Evolutionary conservation across 805 yeast genomes (phyloP), one percentile per base, ranked within the genome.

Genomic region (Zygoascus biomembranicola): DNA sequence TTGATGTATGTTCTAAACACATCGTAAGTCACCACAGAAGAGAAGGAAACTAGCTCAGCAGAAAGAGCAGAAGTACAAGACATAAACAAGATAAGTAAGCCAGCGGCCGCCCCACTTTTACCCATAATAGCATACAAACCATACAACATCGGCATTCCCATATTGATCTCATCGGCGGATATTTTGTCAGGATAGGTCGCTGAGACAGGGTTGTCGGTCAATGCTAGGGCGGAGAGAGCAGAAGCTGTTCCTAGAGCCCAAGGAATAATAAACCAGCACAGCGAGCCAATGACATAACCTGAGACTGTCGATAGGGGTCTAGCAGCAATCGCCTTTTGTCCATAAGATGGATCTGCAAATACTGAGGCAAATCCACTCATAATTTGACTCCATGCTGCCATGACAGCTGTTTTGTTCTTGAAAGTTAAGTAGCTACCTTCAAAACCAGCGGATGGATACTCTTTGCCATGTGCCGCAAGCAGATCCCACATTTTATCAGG

Each of bases 61-160:
- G 72, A 65, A 16, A 69, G 69, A 2, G 75, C 69, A 16, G 75
- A 71, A 8, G 76, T 72, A 28, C 70, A 74, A 2, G 75, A 72
- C 54, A 71, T 63, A 57, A 70, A 72, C 19, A 72, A 61, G 43
- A 70, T 65, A 37, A 72, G 61, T 16, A 72, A 74, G 10, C 87
- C 75, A 41, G 88, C 88, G 46, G 80, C 89, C 5, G 94, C 92
- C 57, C 96, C 96, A 61, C 90, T 86, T 62, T 78, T 84, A 52
- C 96, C 96, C 72, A 88, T 72, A 46, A 88, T 71, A 1, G 95
- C 87, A 50, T 80, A 81, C 1, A 95, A 90, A 31, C 95, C 85
- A 57, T 78, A 77, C 8, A 87, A 86, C 10, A 68, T 51, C 13
- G 59, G 65, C 20, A 88, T 73, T 43, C 96, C 96, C 32, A 87